Evolutionary conservation across 768 basidiomycete genomes (phyloP), one percentile per base, ranked within the genome.

Genomic region (Mycena rebaudengoi): DNA sequence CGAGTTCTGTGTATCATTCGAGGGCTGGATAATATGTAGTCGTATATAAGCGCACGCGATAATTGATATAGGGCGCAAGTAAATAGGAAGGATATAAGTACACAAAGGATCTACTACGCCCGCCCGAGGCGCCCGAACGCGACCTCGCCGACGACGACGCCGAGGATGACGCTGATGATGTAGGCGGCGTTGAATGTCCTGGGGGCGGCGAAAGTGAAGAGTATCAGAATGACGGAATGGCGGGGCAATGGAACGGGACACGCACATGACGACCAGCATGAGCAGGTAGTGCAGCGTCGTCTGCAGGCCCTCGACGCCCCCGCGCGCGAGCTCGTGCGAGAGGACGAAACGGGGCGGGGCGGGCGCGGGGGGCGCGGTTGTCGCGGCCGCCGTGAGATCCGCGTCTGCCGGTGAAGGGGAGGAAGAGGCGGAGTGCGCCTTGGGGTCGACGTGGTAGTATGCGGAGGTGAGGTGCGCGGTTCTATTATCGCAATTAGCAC

Each of bases 201-300:
- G 29, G 13, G 11, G 21, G n/a, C 39, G n/a, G n/a, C n/a, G n/a
- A n/a, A n/a, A n/a, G n/a, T n/a, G n/a, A n/a, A n/a, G n/a, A 25
- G 4, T 28, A 26, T 62, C 29, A 60, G 52, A 23, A 10, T 39
- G 18, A 52, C 16, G 10, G 39, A 39, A 30, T 11, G 18, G 39
- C 20, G n/a, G 41, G 11, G 18, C 29, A 48, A 21, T 25, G 2
- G 35, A 30, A 28, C 16, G 4, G 40, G 26, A 45, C 7, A 61
- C 65, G 30, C 49, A 70, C 71, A 71, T 71, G 51, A 70, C 67
- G 23, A 71, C 60, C n/a, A 71, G 60, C 71, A 71, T 71, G 21
- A 71, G 60, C 2, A 71, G 30, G 52, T 71, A 71, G 32, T 71
- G 71, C 12, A 71, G 2, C 12, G 67, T 70, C 13, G 56, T 28